A percentile compares a stretch with the other conserved stretches of the same genome.
Evolutionary conservation across 139 green algal species (phyloP).

Genomic region (Haematococcus sp.): DNA sequence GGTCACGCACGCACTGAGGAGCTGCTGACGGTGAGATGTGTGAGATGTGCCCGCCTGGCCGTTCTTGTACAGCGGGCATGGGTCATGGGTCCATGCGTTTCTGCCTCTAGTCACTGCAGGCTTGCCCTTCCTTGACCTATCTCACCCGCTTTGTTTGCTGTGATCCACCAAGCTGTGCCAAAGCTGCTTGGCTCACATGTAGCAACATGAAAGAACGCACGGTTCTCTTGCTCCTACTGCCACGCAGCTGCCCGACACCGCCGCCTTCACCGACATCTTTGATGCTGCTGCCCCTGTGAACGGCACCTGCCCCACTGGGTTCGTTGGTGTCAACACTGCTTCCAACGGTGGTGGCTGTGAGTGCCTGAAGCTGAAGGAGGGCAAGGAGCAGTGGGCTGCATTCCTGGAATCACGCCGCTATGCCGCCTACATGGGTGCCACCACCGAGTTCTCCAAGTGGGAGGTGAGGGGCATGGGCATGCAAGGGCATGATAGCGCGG

Average conservation of each 20-base stretch:
- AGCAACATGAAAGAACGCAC: no score
- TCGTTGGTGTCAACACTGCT: conserved; percentile 24
- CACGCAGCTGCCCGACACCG: neutral
- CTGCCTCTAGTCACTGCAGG: no score
- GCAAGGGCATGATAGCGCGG: no score
- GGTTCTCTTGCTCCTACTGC: no score
- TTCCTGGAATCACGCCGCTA: conserved; percentile 59
- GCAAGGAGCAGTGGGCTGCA: conserved; percentile 40
- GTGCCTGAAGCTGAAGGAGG: conserved; percentile 46
- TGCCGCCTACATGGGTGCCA: conserved; percentile 37
- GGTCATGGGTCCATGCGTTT: no score
- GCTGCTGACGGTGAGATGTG: conserved; percentile 8
- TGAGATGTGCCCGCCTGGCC: no score
- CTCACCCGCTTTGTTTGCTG: no score
- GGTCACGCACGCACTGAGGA: conserved; percentile 10
- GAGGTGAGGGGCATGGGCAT: no score
- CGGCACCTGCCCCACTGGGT: conserved; percentile 38
- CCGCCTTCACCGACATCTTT: conserved; percentile 50
- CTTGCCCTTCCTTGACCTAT: no score
- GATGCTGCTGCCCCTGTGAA: conserved; percentile 13
- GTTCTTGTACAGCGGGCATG: no score
- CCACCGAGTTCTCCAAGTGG: conserved; percentile 60
- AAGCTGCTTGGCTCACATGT: no score
- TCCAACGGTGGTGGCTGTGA: conserved; percentile 15
- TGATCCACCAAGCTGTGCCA: no score